Evolutionary conservation across 1,284 basidiomycete species (phyloP).

Genomic region (Marasmius tenuissimus): DNA sequence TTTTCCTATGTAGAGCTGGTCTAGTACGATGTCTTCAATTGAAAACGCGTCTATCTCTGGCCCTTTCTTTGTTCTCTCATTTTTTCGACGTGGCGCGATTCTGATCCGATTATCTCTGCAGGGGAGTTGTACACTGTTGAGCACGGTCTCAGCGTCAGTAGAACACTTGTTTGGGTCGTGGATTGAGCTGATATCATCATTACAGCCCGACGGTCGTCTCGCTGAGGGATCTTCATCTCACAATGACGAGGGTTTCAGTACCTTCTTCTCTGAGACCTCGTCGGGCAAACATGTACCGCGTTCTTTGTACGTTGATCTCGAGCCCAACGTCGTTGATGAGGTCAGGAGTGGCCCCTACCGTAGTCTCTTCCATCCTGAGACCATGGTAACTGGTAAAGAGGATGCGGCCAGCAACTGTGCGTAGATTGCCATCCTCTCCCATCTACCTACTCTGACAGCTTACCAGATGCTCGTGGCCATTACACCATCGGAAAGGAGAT

Average conservation of each 20-base stretch:
- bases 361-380: conserved; percentile 98
- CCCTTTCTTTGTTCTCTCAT: neutral
- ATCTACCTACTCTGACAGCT: conserved; percentile 7
- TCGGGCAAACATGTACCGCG: conserved; percentile 98
- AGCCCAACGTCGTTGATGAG: conserved; percentile 98
- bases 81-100: conserved; percentile 14
- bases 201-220: conserved; percentile 89
- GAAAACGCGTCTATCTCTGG: conserved; percentile 26
- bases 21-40: neutral
- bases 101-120: conserved; percentile 29
- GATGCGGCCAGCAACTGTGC: conserved; percentile 99
- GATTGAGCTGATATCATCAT: conserved; percentile 7
- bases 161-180: conserved; percentile 6
- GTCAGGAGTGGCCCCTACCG: conserved; percentile 95
- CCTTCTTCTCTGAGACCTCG: conserved; percentile 92
- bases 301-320: conserved; percentile 96
- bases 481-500: conserved; percentile 99
- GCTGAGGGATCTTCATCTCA: conserved; percentile 69
- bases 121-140: conserved; percentile 91
- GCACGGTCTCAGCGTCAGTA: conserved; percentile 90
- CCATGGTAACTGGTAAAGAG: conserved; percentile 97
- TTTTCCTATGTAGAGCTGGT: conserved; percentile 13
- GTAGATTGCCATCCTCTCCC: conserved; percentile 27
- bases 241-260: conserved; percentile 93
- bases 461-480: conserved; percentile 89